phyloP scores from a whole-genome alignment of 768 basidiomycete species.

The Clitopilus passeckerianus region DNA sequence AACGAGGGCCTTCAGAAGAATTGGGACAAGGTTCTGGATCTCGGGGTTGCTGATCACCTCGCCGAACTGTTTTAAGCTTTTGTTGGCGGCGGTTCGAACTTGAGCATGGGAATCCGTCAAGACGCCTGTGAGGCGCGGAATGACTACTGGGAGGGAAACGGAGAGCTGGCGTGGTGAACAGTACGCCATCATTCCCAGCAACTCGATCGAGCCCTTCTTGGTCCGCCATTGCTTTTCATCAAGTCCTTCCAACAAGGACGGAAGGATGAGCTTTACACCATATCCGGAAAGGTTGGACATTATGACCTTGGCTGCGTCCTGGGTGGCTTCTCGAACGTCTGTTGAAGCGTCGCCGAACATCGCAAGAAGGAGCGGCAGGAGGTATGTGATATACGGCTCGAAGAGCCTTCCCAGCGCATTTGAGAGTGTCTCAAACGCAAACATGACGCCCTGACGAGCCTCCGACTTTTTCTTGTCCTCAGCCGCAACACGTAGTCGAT shows the following conservation, averaged over 20 bases:
- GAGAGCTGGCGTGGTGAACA: slow-evolving; percentile 95
- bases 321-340: slow-evolving; percentile 91
- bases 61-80: slow-evolving; percentile 94
- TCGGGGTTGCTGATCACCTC: slow-evolving; percentile 99
- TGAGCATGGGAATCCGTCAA: slow-evolving; percentile 97
- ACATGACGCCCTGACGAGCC: slow-evolving; percentile 89
- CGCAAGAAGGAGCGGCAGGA: slow-evolving; percentile 77
- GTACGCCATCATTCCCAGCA: slow-evolving; percentile 98
- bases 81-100: slow-evolving; percentile 89
- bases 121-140: slow-evolving; percentile 91
- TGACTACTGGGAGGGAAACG: slow-evolving; percentile 91
- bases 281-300: slow-evolving; percentile 95
- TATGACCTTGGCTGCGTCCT: slow-evolving; percentile 88
- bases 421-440: slow-evolving; percentile 90
- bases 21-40: slow-evolving; percentile 84
- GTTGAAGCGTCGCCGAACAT: slow-evolving; percentile 82
- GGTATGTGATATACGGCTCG: slow-evolving; percentile 85
- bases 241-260: slow-evolving; percentile 81
- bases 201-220: slow-evolving; percentile 95
- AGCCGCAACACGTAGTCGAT: slow-evolving; percentile 63
- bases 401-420: slow-evolving; percentile 83
- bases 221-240: slow-evolving; percentile 99
- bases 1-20: slow-evolving; percentile 90
- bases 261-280: slow-evolving; percentile 92
- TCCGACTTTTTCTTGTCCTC: slow-evolving; percentile 91